Base-by-base conservation (phyloP, 257 asterid species). In the Nicotiana paniculata region DNA sequence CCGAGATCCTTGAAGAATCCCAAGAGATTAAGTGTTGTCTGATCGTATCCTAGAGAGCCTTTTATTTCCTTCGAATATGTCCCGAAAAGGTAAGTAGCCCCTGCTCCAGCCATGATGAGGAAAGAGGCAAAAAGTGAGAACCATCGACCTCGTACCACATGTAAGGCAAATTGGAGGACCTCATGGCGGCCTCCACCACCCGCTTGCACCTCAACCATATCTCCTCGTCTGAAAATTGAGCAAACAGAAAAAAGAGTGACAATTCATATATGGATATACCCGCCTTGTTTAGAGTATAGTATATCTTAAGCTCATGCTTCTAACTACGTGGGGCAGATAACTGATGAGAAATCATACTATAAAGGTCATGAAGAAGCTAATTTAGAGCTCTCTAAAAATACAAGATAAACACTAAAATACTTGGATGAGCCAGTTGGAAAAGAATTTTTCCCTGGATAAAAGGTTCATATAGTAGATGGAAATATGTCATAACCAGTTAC, bases 61-160 rank as follows among this genome's bases (percentile, higher is more conserved):
- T 88, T 88, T 35, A 88, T 88, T 26, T 72, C 89, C 30, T 82
- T 69, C 3, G 89, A 88, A 57, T 88, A 88, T 11, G 83, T 77
- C 3, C 90, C 90, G 35, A 88, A 88, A 18, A 88, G 84, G 51
- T 88, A 86, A 0, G 89, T 84, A 15, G 90, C 90, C 4, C 89
- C 87, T 46, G 87, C 86, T 18, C 80, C 85, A 0, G 87, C 77
- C 89, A 86, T 86, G 77, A 86, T 79, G 7, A 86, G 64, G 62
- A 82, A 82, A 3, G 87, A 82, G 57, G 87, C 89, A 77, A 82
- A 86, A 83, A 84, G 77, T 85, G 85, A 84, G 78, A 84, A 82
- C 89, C 89, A 86, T 37, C 87, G 84, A 26, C 89, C 87, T 0
- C 39, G 35, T 17, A 86, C 80, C 85, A 86, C 85, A 13, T 84